Evolutionary conservation across 2,329 filamentous ascomycete species (phyloP).

Genomic region (Volutella citrinella): DNA sequence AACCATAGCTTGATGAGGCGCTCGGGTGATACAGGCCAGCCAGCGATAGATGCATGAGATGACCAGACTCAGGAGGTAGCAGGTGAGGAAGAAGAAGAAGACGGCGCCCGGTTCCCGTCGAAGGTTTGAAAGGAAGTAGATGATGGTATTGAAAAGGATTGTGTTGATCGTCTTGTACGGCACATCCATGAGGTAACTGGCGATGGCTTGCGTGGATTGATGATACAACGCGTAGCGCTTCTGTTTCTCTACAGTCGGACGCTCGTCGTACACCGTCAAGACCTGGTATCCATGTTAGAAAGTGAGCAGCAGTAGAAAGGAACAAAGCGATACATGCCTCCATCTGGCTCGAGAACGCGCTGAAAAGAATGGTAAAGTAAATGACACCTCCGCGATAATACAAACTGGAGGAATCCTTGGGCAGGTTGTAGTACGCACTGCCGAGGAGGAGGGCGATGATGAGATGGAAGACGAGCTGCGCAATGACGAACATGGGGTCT

Average conservation of each 20-base stretch:
- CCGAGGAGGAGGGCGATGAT: conserved; percentile 50
- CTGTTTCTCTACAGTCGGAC: conserved; percentile 32
- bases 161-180: conserved; percentile 24
- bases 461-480: conserved; percentile 41
- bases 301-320: too few relatives aligned
- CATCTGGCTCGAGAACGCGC: conserved; percentile 39
- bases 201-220: conserved; percentile 27
- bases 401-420: conserved; percentile 42
- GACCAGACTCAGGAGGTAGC: conserved; percentile 31
- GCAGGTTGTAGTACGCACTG: conserved; percentile 48
- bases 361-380: conserved; percentile 52
- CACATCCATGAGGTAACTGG: conserved; percentile 22
- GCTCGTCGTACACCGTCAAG: conserved; percentile 30
- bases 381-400: conserved; percentile 45
- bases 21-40: conserved; percentile 26
- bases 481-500: conserved; percentile 38
- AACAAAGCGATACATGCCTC: conserved; percentile 20
- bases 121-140: conserved; percentile 67
- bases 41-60: conserved; percentile 30
- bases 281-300: conserved; percentile 9
- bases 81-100: conserved; percentile 55
- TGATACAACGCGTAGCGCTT: conserved; percentile 33
- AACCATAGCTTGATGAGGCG: conserved; percentile 39
- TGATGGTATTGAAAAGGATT: conserved; percentile 27
- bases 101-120: conserved; percentile 56